phyloP scores from a whole-genome alignment of 768 basidiomycete genomes.

The Lactarius quietus region DNA sequence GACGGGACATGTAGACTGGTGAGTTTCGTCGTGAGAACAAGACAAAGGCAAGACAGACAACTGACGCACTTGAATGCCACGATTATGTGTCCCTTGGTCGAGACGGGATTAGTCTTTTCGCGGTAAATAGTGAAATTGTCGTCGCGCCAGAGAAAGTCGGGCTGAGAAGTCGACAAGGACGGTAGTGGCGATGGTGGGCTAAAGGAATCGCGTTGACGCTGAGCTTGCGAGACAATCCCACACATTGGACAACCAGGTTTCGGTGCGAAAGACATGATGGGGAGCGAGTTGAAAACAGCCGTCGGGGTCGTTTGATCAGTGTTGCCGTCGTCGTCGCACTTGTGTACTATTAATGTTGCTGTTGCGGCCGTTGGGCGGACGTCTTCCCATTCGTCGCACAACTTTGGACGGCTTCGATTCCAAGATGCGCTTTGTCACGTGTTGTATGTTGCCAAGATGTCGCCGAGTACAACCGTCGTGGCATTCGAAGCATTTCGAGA shows the following conservation, averaged over 20 bases:
- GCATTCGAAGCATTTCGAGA: conserved; percentile 62
- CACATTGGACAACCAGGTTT: conserved; percentile 76
- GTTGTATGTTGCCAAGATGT: conserved; percentile 8
- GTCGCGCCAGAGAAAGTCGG: conserved; percentile 70
- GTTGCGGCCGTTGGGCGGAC: not conserved
- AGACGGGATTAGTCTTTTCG: conserved; percentile 66
- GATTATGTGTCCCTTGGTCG: conserved; percentile 68
- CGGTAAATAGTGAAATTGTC: conserved; percentile 73
- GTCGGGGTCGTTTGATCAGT: not conserved
- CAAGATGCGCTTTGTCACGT: conserved; percentile 7
- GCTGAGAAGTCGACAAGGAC: conserved; percentile 44
- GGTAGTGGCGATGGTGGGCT: conserved; percentile 45
- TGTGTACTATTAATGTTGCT: not conserved
- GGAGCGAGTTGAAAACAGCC: not conserved
- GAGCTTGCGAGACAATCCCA: conserved; percentile 59
- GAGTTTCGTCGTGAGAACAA: conserved; percentile 5
- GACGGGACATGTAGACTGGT: conserved; percentile 73
- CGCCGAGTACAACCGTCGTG: conserved; percentile 27
- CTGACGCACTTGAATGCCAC: conserved; percentile 67
- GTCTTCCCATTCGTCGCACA: not conserved
- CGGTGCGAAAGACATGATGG: conserved; percentile 50
- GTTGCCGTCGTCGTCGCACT: not conserved
- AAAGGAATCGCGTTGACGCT: conserved; percentile 35
- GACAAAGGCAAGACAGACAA: conserved; percentile 23
- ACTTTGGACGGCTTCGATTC: no score